A percentile compares a stretch with the other conserved stretches of the same genome.
These are phyloP conservation scores for Orbilia brochopaga DNA, from an alignment of 2,329 filamentous ascomycete genomes.

Conservation along the genomic window DNA sequence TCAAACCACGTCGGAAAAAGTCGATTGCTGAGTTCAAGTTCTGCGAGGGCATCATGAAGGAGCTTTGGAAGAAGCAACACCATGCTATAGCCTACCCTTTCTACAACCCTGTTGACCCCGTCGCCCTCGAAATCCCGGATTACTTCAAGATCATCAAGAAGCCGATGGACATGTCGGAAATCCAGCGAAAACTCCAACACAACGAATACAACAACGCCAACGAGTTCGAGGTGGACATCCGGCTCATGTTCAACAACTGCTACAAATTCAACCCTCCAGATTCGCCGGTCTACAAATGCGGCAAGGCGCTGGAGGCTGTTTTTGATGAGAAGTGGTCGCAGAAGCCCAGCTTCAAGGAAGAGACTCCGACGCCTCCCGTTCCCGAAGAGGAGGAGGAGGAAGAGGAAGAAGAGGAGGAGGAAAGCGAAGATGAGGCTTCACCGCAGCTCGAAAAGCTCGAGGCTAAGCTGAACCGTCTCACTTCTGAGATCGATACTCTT, in stretches of 20 bases:
- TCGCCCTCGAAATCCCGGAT: conserved; percentile 88
- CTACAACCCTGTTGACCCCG: conserved; percentile 83
- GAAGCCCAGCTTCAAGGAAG: conserved; percentile 79
- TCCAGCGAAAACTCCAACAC: conserved; percentile 80
- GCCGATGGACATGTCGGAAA: conserved; percentile 80
- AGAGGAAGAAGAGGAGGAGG: conserved; percentile 66
- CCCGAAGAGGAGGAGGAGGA: conserved; percentile 73
- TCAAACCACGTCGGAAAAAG: conserved; percentile 89
- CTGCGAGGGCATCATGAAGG: conserved; percentile 78
- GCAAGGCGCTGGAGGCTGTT: conserved; percentile 73
- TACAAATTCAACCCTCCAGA: conserved; percentile 86
- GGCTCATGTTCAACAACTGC: conserved; percentile 86
- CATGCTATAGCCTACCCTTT: conserved; percentile 74
- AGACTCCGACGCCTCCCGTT: conserved; percentile 69
- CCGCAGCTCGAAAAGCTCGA: conserved; percentile 77
- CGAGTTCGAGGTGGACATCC: conserved; percentile 83
- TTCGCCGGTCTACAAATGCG: conserved; percentile 75
- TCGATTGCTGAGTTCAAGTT: conserved; percentile 87
- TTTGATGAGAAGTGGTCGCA: conserved; percentile 78
- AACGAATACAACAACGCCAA: conserved; percentile 81
- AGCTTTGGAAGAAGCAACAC: conserved; percentile 78
- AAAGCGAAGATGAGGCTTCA: conserved; percentile 67
- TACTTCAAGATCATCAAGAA: conserved; percentile 95
- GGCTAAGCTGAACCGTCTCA: conserved; percentile 66
- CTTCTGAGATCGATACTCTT: conserved; percentile 58